phyloP scores from a whole-genome alignment of 805 yeast genomes.

The Millerozyma acaciae region DNA sequence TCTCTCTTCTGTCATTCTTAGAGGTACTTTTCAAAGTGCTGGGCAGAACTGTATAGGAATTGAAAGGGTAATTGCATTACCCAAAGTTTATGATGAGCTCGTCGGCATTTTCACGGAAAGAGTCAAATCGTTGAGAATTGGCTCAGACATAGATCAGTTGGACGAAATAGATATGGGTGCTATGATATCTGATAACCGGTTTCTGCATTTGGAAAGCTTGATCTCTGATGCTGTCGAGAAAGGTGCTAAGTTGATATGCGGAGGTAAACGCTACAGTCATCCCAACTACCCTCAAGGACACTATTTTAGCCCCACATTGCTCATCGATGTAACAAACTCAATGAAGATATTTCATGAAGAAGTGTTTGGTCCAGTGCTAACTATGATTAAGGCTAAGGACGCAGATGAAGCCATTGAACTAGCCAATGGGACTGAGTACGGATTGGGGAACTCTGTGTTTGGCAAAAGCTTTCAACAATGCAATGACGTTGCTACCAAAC shows the following conservation, averaged over 20 bases:
- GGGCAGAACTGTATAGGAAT: constrained; percentile 99
- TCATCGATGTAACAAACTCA: constrained; percentile 69
- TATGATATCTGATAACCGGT: constrained; percentile 75
- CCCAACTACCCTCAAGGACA: constrained; percentile 96
- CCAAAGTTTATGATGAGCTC: constrained; percentile 60
- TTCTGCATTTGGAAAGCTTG: constrained; percentile 60
- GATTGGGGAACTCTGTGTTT: constrained; percentile 89
- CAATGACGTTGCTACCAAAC: constrained; percentile 55
- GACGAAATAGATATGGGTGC: constrained; percentile 97
- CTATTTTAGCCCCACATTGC: constrained; percentile 85
- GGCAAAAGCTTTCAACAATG: constrained; percentile 60
- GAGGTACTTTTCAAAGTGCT: constrained; percentile 95
- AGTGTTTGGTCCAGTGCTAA: constrained; percentile 90
- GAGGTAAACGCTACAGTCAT: constrained; percentile 78
- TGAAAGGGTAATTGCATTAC: constrained; percentile 85
- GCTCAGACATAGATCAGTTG: constrained; percentile 87
- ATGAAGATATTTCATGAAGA: constrained; percentile 86
- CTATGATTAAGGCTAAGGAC: constrained; percentile 67
- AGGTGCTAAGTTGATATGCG: constrained; percentile 79
- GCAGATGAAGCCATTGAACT: constrained; percentile 67
- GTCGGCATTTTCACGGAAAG: constrained; percentile 54
- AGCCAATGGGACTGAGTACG: constrained; percentile 84
- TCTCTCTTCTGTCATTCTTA: constrained; percentile 65
- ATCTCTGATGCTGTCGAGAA: constrained; percentile 68
- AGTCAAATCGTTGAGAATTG: constrained; percentile 63